These are phyloP conservation scores for Xylaria curta DNA, from an alignment of 495 filamentous ascomycete species.

Conservation along the genomic window DNA sequence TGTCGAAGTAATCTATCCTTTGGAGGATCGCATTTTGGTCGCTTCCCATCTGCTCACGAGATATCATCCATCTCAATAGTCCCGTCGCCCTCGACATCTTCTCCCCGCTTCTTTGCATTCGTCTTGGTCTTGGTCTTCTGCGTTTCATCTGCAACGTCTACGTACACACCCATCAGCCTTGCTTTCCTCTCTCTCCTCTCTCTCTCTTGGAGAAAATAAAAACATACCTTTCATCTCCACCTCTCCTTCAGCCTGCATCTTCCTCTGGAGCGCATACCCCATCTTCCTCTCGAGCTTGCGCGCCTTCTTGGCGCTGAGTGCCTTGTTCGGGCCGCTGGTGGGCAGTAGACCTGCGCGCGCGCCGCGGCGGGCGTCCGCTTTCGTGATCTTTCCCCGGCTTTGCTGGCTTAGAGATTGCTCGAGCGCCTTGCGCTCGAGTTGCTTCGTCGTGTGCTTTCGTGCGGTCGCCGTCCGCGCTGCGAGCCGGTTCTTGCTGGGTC, in stretches of 20 bases:
- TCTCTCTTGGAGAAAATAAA: too few species aligned
- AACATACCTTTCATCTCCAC: slow-evolving; percentile 47
- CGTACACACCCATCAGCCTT: neutral
- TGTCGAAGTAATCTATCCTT: neutral
- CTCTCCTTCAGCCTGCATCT: slow-evolving; percentile 48
- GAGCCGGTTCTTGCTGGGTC: slow-evolving; percentile 49
- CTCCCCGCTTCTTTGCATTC: neutral
- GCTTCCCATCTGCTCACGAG: neutral
- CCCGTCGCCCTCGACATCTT: slow-evolving; percentile 27
- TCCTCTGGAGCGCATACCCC: slow-evolving; percentile 48
- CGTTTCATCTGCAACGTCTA: slow-evolving; percentile 28
- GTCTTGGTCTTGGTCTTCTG: neutral
- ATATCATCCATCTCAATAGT: slow-evolving; percentile 35
- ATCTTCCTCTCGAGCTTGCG: slow-evolving; percentile 52
- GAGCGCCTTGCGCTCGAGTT: slow-evolving; percentile 30
- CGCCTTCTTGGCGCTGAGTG: slow-evolving; percentile 51
- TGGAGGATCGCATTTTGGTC: neutral
- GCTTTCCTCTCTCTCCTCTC: neutral
- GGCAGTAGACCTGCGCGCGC: slow-evolving; percentile 49
- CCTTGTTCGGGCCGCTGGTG: slow-evolving; percentile 48
- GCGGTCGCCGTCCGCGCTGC: slow-evolving; percentile 42
- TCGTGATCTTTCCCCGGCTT: slow-evolving; percentile 28
- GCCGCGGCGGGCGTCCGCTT: slow-evolving; percentile 44
- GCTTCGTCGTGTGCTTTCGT: slow-evolving; percentile 38
- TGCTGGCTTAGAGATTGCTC: slow-evolving; percentile 14